Base-by-base conservation (phyloP, 768 basidiomycete species). In the Termitomyces sp. region DNA sequence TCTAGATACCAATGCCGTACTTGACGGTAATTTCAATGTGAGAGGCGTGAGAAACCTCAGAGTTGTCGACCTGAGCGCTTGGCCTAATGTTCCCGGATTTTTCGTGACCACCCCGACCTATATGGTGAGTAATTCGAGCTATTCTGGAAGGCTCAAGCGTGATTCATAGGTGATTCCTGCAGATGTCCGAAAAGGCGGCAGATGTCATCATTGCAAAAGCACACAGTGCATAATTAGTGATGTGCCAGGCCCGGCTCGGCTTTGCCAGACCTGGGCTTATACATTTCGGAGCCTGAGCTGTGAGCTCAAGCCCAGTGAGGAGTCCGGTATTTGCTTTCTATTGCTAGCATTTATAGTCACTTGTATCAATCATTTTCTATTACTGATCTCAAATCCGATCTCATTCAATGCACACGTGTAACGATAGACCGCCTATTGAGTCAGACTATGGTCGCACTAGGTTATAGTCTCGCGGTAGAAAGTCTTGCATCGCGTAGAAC, bases 121-220 rank as follows among this genome's bases (percentile, higher is more conserved):
- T 44, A 70, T 70, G 70, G 70, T 64, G 45, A 56, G 66, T 56
- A 21, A 8, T 42, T 34, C 39, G 16, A 34, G 19, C 27, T 35
- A 35, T 10, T 35, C 28, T 28, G 28, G 52, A 17, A 0, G n/a
- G 28, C 14, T 23, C 21, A 37, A 27, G 11, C 40, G 42, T n/a
- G 17, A 40, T 14, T 44, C 4, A 30, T 7, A 6, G 3, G 16
- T 19, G 9, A 6, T 21, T 11, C 30, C 44, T 28, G 2, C 45
- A 71, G 68, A 66, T 69, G 1, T 66, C 70, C 21, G 68, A 71
- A 51, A 71, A 71, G 45, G 70, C 68, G 17, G 68, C 67, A 23
- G 68, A 68, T 42, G 60, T 65, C 28, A 63, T 70, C n/a, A 57
- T 62, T 39, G 63, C 61, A 1, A 57, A 55, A 30, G 64, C 64